Conservation (phyloP, 495 filamentous ascomycete species). For the Xylaria castorea region DNA sequence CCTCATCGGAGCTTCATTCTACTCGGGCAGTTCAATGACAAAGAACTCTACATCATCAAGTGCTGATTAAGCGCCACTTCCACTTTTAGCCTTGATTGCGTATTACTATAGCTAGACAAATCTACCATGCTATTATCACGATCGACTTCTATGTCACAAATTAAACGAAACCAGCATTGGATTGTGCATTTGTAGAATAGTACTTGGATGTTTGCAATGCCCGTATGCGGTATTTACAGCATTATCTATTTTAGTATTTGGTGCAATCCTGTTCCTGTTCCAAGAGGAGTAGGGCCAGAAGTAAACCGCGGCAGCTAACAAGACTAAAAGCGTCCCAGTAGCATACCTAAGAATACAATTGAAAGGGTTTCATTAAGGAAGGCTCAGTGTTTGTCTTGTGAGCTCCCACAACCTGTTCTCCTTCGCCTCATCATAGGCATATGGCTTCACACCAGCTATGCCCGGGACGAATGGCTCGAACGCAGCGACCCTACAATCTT, state of each 20-base stretch:
- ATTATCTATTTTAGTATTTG: background rate
- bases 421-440: slow-evolving; percentile 29
- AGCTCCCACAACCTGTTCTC: slow-evolving; percentile 29
- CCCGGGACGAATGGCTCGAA: slow-evolving; percentile 3
- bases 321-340: background rate
- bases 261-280: background rate
- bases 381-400: slow-evolving; percentile 22
- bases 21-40: background rate
- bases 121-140: background rate
- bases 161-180: background rate
- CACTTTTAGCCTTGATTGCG: no score
- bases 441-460: background rate
- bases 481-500: slow-evolving; percentile 38
- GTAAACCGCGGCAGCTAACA: background rate
- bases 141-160: background rate
- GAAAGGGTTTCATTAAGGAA: background rate
- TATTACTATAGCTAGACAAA: background rate
- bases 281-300: background rate
- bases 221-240: background rate
- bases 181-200: background rate
- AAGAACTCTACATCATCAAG: no score
- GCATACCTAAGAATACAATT: background rate
- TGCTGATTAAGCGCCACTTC: background rate
- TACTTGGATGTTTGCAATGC: background rate
- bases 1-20: background rate